Percentiles rank a stretch among this genome's conserved stretches.
phyloP scores from a whole-genome alignment of 1,284 basidiomycete genomes.

The Cryptococcus hybrid region DNA sequence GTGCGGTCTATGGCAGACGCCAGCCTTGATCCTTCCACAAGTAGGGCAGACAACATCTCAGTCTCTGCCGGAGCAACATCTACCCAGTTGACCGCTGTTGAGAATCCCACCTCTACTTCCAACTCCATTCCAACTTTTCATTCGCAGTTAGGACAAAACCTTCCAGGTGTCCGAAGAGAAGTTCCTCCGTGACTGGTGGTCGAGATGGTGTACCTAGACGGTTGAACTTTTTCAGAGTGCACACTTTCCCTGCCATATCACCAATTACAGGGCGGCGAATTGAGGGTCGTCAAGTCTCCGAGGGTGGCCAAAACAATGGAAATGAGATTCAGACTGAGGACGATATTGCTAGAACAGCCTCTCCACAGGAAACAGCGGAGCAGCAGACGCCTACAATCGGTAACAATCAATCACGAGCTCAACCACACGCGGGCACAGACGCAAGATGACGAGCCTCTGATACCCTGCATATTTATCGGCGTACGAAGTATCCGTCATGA shows the following conservation, averaged over 20 bases:
- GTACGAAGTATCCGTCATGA: conserved; percentile 42
- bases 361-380: too few species aligned
- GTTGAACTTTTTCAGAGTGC: conserved; percentile 50
- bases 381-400: too few species aligned
- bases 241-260: conserved; percentile 42
- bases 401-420: too few species aligned
- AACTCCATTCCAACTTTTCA: conserved; percentile 15
- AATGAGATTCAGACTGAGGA: not conserved
- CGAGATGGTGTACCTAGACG: conserved; percentile 29
- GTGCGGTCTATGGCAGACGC: not conserved
- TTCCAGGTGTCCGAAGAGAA: conserved; percentile 4
- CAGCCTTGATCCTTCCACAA: not conserved
- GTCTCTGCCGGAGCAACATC: not conserved
- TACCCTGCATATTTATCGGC: conserved; percentile 48
- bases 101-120: conserved; percentile 1
- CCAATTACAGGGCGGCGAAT: conserved; percentile 11
- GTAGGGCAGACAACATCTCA: not conserved
- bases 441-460: conserved; percentile 25
- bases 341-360: not conserved
- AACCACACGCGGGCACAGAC: too few species aligned
- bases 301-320: not conserved
- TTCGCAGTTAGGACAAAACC: conserved; percentile 33
- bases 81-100: not conserved
- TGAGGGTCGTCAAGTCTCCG: not conserved
- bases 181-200: conserved; percentile 24